These are phyloP conservation scores for Lenzites betulinus DNA, from an alignment of 768 basidiomycete genomes.

Conservation along the genomic window DNA sequence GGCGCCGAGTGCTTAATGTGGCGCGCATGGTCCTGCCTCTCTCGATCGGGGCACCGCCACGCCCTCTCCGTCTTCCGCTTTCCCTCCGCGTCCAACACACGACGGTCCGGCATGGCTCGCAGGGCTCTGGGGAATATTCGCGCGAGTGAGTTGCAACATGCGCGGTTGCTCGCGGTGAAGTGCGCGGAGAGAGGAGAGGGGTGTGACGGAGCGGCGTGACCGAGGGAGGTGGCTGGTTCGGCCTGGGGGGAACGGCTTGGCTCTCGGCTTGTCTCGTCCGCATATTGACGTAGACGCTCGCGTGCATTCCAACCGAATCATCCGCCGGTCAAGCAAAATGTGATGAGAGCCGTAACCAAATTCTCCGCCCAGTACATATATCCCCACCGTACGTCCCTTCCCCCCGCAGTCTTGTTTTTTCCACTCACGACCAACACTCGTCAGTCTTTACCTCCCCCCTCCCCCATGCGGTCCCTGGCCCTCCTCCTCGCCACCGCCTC, in stretches of 20 bases:
- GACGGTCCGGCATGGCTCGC: background rate
- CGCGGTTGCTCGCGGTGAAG: no score
- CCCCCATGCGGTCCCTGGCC: constrained; percentile 27
- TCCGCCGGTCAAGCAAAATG: background rate
- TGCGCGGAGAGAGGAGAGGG: background rate
- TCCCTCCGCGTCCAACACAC: background rate
- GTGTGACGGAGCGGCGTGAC: background rate
- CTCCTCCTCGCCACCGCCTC: constrained; percentile 22
- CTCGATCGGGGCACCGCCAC: background rate
- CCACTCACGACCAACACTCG: constrained; percentile 9
- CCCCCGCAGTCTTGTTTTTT: background rate
- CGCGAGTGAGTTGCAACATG: no score
- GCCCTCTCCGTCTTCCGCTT: background rate
- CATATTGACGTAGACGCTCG: background rate
- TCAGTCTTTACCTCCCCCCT: constrained; percentile 13
- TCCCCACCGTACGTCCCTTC: no score
- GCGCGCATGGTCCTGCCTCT: constrained; percentile 2
- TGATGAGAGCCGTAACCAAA: background rate
- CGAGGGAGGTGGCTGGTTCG: background rate
- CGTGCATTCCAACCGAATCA: no score
- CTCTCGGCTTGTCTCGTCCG: constrained; percentile 3
- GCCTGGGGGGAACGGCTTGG: background rate
- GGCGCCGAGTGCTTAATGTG: constrained; percentile 5
- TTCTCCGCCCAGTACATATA: no score
- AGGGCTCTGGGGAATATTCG: no score